Evolutionary conservation across 306 rosid genomes (phyloP), one percentile per base, ranked within the genome.

Genomic region (Citrullus colocynthis): DNA sequence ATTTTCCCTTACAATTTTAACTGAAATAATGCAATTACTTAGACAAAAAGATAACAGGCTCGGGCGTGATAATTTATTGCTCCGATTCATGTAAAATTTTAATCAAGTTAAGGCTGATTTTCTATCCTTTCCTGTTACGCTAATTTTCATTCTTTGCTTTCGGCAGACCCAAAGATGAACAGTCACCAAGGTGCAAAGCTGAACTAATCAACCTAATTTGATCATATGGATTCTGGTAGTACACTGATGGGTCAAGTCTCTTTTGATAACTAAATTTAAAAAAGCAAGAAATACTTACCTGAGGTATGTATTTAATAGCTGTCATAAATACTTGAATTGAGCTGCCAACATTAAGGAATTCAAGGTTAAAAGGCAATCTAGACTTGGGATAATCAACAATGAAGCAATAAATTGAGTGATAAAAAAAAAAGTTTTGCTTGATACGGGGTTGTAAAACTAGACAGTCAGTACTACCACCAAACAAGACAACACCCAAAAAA

Each of bases 291-390:
- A 74, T 20, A 54, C 88, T 77, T 65, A 92, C 97, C 99, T 95
- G 99, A 28, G 99, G 99, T 63, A 92, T 87, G 79, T 95, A 95
- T 79, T 95, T 95, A 78, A 95, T 88, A 30, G 86, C 44, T 3
- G 99, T 88, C 97, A 95, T 95, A 74, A 70, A 76, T 39, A 92
- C 87, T 91, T 92, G 99, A 74, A 95, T 95, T 42, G 84, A 82
- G 86, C 99, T 90, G 97, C 87, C 39, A 83, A 60, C 21, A 71
- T 48, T 28, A 67, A 60, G 57, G 71, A 51, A 15, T 16, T 73
- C 77, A 51, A 24, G 60, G 58, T 73, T 73, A 73, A 73, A 15
- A 49, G 56, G 28, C 30, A 49, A 51, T 21, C 61, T 49, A 30
- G 45, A 30, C 61, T 49, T 24, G 20, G 45, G 24, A 49, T 13